Conservation (phyloP, 2,329 filamentous ascomycete species). For the Colletotrichum lentis region DNA sequence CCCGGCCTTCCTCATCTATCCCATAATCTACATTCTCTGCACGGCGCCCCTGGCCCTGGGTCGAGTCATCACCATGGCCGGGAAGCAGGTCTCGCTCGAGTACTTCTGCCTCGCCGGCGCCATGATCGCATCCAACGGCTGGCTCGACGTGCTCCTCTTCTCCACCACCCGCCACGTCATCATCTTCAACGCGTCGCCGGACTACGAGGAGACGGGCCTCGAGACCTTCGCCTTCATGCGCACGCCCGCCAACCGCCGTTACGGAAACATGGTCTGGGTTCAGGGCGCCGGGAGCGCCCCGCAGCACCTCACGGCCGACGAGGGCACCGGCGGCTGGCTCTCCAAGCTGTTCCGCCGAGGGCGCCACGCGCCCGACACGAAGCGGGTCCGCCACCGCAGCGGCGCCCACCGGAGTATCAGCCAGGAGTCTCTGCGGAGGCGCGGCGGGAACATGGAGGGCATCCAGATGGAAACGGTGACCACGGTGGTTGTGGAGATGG, state of each 20-base stretch:
- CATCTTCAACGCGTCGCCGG: constrained; percentile 41
- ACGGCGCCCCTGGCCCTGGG: constrained; percentile 67
- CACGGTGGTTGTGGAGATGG: constrained; percentile 52
- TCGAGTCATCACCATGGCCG: constrained; percentile 65
- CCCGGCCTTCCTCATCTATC: constrained; percentile 64
- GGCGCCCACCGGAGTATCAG: constrained; percentile 28
- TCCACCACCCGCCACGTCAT: constrained; percentile 51
- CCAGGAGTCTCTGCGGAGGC: constrained; percentile 28
- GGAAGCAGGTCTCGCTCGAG: constrained; percentile 52
- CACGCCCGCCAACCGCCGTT: constrained; percentile 29
- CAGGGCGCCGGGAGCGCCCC: constrained; percentile 28
- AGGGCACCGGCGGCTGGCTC: constrained; percentile 33
- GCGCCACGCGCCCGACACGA: neutral
- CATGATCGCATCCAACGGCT: constrained; percentile 60
- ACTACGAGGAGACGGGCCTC: constrained; percentile 30
- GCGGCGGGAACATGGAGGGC: constrained; percentile 38
- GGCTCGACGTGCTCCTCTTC: constrained; percentile 53
- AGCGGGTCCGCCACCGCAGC: constrained; percentile 1
- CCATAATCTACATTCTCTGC: constrained; percentile 68
- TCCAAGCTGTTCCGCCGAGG: constrained; percentile 18
- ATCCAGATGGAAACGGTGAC: constrained; percentile 57
- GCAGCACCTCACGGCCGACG: neutral
- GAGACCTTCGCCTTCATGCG: constrained; percentile 37
- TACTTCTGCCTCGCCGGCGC: constrained; percentile 63
- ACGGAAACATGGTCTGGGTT: constrained; percentile 36